phyloP scores from a whole-genome alignment of 1,284 basidiomycete species.

The Puccinia horiana region DNA sequence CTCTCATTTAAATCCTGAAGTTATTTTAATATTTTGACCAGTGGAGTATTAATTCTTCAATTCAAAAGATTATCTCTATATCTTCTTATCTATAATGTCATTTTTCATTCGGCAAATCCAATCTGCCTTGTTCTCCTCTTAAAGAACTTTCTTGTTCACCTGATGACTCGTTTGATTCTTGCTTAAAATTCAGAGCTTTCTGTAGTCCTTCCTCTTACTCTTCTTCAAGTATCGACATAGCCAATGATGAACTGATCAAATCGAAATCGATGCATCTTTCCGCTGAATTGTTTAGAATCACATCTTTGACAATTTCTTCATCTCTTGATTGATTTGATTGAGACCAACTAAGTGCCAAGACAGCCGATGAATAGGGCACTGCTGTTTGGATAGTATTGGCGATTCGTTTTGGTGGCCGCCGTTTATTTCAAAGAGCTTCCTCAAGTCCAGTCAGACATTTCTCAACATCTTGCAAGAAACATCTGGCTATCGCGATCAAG shows the following conservation, averaged over 20 bases:
- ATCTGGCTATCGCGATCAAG: constrained; percentile 70
- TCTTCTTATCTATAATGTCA: neutral
- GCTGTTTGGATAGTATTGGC: constrained; percentile 54
- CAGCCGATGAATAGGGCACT: constrained; percentile 21
- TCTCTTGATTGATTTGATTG: constrained; percentile 23
- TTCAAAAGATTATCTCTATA: neutral
- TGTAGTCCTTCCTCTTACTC: constrained; percentile 11
- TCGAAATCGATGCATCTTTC: constrained; percentile 30
- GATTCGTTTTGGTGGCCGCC: constrained; percentile 59
- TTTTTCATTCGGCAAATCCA: no score
- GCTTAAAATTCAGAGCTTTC: neutral
- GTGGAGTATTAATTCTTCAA: constrained; percentile 13
- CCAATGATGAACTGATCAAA: constrained; percentile 22
- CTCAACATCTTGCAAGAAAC: constrained; percentile 69
- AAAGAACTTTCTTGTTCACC: neutral
- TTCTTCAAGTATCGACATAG: constrained; percentile 22
- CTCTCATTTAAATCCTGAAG: constrained; percentile 23
- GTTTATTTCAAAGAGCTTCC: constrained; percentile 64
- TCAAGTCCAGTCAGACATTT: constrained; percentile 71
- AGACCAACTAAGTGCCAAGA: constrained; percentile 33
- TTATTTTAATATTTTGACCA: neutral
- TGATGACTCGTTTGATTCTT: neutral
- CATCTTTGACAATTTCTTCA: constrained; percentile 15
- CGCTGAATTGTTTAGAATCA: constrained; percentile 9
- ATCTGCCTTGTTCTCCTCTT: neutral